These are phyloP conservation scores for Fraxinus velutina DNA, from an alignment of 305 asterid genomes.

Conservation along the genomic window DNA sequence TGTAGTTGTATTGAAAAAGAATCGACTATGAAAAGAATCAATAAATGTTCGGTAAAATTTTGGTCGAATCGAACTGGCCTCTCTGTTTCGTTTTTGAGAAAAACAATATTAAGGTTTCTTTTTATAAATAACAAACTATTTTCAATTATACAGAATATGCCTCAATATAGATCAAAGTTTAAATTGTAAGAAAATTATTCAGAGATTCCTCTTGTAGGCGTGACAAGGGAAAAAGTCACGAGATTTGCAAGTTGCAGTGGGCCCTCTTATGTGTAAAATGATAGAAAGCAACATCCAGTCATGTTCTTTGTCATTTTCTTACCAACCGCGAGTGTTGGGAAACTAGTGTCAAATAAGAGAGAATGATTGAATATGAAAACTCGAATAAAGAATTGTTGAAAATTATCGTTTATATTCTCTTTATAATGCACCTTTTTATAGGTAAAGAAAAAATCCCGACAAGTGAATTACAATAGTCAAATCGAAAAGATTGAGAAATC, in stretches of 20 bases:
- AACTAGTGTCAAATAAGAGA: too few species aligned
- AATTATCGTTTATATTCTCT: too few species aligned
- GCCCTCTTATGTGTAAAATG: not conserved
- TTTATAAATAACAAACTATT: not conserved
- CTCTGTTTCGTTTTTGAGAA: too few species aligned
- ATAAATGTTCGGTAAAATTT: not conserved
- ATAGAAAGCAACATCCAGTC: not conserved
- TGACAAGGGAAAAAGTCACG: not conserved
- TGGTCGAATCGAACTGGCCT: too few species aligned
- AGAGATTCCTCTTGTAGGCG: not conserved
- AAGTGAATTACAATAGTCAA: too few species aligned
- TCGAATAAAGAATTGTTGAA: not conserved
- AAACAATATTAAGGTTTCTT: not conserved
- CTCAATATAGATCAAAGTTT: not conserved
- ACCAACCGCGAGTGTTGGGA: not conserved
- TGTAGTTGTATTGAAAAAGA: not conserved
- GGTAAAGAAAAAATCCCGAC: too few species aligned
- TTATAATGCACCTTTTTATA: too few species aligned
- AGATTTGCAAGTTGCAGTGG: not conserved
- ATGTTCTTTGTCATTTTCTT: not conserved
- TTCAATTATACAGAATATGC: not conserved
- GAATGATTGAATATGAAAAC: not conserved
- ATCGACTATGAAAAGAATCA: not conserved
- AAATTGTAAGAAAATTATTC: not conserved
- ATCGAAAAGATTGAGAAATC: too few species aligned